Evolutionary conservation across 1,284 basidiomycete species (phyloP), one percentile per base, ranked within the genome.

Genomic region (Boletus mariae): DNA sequence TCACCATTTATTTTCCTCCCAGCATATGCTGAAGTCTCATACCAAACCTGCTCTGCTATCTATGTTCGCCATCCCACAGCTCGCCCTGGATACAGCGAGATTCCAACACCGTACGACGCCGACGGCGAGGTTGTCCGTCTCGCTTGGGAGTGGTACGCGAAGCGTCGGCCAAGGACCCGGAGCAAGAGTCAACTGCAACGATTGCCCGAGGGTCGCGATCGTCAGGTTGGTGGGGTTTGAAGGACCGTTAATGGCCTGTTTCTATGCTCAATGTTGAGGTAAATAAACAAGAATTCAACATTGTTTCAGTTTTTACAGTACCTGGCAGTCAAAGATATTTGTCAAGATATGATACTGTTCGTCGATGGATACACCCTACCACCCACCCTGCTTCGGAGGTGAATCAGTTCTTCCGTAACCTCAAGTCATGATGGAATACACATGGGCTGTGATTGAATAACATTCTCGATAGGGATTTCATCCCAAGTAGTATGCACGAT

Each of bases 41-140:
- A 92, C 78, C 71, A 82, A 47, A 94, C 94, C 10, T 99, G 97
- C 73, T 94, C 95, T 5, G 87, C 88, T 17, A 79, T 99, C 54
- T 98, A 98, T 70, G 83, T 98, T 32, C 92, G 96, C 45, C 94
- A 98, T 68, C 97, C 97, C 2, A 98, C 94, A 0, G 94, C 96
- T 0, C 85, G 93, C 26, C 90, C 93, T 1, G 84, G 89, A 3
- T 94, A 94, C 73, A 93, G 89, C 28, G 94, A 98, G 72, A 90
- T 98, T 46, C 92, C 94, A 10, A 92, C 90, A 12, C 94, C 95
- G 1, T 98, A 89, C 71, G 90, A 94, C 61, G 94, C 94, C 0
- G 93, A 95, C 64, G 94, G 94, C 12, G 89, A 93, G 60, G 78
- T 96, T 17, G 83, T 96, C 62, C 85, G 89, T 52, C 78, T 83